Evolutionary conservation across 2,329 filamentous ascomycete genomes (phyloP).

Genomic region (Xylaria sp.): DNA sequence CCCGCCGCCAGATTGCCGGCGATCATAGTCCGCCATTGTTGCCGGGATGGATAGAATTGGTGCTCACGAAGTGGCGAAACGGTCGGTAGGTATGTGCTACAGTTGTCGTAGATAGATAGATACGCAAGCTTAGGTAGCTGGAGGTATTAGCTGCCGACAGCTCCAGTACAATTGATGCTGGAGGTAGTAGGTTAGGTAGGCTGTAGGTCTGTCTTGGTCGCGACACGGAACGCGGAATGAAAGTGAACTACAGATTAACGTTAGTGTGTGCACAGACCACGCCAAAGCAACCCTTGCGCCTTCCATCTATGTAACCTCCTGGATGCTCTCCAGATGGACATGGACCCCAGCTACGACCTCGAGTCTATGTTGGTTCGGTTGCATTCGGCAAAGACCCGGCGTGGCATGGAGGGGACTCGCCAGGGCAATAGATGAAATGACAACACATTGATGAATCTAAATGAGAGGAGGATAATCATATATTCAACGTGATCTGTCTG

Average conservation of each 20-base stretch:
- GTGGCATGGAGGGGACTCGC: too few species aligned
- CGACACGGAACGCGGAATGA: constrained; percentile 21
- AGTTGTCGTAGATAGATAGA: too few species aligned
- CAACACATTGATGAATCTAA: background rate
- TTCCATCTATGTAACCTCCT: background rate
- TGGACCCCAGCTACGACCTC: too few species aligned
- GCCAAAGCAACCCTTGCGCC: background rate
- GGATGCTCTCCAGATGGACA: too few species aligned
- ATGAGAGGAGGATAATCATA: background rate
- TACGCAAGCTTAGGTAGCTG: too few species aligned
- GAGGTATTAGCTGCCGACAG: too few species aligned
- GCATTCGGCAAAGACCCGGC: too few species aligned
- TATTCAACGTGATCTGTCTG: background rate
- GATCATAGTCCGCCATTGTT: constrained; percentile 61
- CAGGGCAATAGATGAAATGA: too few species aligned
- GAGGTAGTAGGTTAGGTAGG: background rate
- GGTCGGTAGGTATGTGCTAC: constrained; percentile 1
- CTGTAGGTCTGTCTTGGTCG: background rate
- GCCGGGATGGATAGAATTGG: constrained; percentile 3
- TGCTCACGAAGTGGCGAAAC: constrained; percentile 8
- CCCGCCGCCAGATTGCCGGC: constrained; percentile 52
- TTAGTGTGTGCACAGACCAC: background rate
- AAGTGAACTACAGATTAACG: background rate
- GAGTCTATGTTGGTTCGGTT: too few species aligned
- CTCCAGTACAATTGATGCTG: too few species aligned